Conservation (phyloP, 2,329 filamentous ascomycete genomes). For the Verticillium dahliae region DNA sequence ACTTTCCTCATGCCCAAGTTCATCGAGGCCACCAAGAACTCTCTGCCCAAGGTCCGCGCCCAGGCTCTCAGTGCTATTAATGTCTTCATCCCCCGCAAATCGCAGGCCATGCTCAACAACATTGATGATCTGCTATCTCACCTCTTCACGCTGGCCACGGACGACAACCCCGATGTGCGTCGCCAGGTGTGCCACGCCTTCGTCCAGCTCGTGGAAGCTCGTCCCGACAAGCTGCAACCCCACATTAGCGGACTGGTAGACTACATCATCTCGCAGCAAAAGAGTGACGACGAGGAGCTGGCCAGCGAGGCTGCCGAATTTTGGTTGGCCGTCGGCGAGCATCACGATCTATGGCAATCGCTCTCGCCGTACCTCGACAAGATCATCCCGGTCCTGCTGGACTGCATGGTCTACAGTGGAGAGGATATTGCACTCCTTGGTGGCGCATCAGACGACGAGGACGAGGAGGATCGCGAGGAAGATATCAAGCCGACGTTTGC, state of each 20-base stretch:
- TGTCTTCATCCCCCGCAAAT: constrained; percentile 80
- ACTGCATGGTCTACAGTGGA: constrained; percentile 94
- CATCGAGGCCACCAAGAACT: constrained; percentile 75
- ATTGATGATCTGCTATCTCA: constrained; percentile 77
- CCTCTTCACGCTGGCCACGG: constrained; percentile 74
- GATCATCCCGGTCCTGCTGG: constrained; percentile 83
- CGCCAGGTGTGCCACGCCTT: constrained; percentile 91
- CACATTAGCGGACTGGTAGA: constrained; percentile 84
- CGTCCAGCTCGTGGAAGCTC: constrained; percentile 83
- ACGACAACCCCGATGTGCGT: constrained; percentile 74
- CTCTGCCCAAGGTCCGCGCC: constrained; percentile 69
- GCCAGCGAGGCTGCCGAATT: constrained; percentile 95
- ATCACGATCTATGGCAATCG: constrained; percentile 68
- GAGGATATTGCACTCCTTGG: constrained; percentile 86
- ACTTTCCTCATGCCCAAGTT: constrained; percentile 86
- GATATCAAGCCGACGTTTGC: constrained; percentile 93
- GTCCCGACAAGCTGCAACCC: constrained; percentile 83
- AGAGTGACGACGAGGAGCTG: constrained; percentile 79
- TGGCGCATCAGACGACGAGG: constrained; percentile 80
- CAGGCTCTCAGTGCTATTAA: constrained; percentile 82
- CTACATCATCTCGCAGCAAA: constrained; percentile 88
- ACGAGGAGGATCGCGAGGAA: constrained; percentile 81
- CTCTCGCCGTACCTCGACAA: constrained; percentile 73
- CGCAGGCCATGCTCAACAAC: constrained; percentile 72
- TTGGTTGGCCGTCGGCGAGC: constrained; percentile 90